These are phyloP conservation scores for Hypoxylon sp. DNA, from an alignment of 2,329 filamentous ascomycete genomes.

Conservation along the genomic window DNA sequence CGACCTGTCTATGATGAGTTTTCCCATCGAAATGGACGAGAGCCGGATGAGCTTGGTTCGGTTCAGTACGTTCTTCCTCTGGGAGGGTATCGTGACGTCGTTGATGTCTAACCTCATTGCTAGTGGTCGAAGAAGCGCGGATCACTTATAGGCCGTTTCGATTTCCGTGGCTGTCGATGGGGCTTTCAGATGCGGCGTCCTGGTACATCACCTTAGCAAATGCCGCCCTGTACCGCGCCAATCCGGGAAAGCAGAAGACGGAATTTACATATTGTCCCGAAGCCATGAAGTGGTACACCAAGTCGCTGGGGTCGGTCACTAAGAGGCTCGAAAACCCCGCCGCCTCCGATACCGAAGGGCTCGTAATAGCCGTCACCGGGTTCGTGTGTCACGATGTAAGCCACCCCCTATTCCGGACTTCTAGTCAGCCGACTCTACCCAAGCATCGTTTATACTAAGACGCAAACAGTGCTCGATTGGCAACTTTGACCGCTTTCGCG, in stretches of 20 bases:
- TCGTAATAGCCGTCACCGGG: slow-evolving; percentile 39
- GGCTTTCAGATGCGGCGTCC: slow-evolving; percentile 37
- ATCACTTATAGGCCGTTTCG: slow-evolving; percentile 37
- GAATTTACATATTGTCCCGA: slow-evolving; percentile 33
- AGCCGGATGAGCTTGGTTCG: slow-evolving; percentile 33
- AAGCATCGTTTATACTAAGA: slow-evolving; percentile 3
- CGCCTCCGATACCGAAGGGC: slow-evolving; percentile 33
- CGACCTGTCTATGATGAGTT: slow-evolving; percentile 30
- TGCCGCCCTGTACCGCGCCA: slow-evolving; percentile 33
- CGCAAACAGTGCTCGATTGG: slow-evolving; percentile 30
- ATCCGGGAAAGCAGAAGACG: slow-evolving; percentile 22
- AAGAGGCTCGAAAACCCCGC: slow-evolving; percentile 34
- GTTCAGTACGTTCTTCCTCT: slow-evolving; percentile 30
- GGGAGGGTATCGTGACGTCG: background rate
- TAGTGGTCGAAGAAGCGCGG: slow-evolving; percentile 39
- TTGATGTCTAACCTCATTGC: slow-evolving; percentile 9
- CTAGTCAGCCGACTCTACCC: background rate
- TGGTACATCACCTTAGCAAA: slow-evolving; percentile 44
- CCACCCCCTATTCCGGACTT: background rate
- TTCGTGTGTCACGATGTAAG: slow-evolving; percentile 42
- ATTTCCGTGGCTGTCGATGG: slow-evolving; percentile 40
- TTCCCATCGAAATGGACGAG: slow-evolving; percentile 41
- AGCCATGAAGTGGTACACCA: slow-evolving; percentile 41
- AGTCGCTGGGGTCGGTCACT: slow-evolving; percentile 37
- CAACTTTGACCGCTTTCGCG: slow-evolving; percentile 39